Conservation (phyloP, 2,329 filamentous ascomycete species). For the Aspergillus sp. region DNA sequence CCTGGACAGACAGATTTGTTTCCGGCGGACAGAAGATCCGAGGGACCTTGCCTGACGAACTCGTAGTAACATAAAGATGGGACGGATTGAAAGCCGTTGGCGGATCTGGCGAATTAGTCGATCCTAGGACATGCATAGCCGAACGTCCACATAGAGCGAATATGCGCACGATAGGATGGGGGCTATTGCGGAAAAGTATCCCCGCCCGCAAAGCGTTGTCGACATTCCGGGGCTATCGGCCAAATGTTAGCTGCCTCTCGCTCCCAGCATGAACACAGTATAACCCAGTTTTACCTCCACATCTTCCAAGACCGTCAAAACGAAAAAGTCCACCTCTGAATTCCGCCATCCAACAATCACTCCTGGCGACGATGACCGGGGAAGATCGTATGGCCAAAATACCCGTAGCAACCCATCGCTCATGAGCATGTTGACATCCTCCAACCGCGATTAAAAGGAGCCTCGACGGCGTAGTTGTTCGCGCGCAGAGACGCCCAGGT, state of each 20-base stretch:
- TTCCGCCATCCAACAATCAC: slow-evolving; percentile 96
- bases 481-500: slow-evolving; percentile 83
- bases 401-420: slow-evolving; percentile 90
- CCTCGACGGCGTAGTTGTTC: slow-evolving; percentile 93
- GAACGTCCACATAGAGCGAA: slow-evolving; percentile 81
- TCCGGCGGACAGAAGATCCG: slow-evolving; percentile 68
- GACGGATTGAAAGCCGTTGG: slow-evolving; percentile 62
- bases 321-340: slow-evolving; percentile 84
- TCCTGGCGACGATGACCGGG: slow-evolving; percentile 70
- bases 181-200: slow-evolving; percentile 78
- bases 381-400: slow-evolving; percentile 93
- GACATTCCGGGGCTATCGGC: slow-evolving; percentile 68
- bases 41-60: slow-evolving; percentile 59
- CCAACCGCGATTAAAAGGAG: slow-evolving; percentile 69
- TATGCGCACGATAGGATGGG: slow-evolving; percentile 76
- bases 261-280: background rate
- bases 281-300: slow-evolving; percentile 68
- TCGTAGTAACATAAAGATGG: slow-evolving; percentile 65
- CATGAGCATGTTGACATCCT: slow-evolving; percentile 64
- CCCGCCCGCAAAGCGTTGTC: slow-evolving; percentile 84
- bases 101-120: slow-evolving; percentile 65
- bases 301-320: slow-evolving; percentile 84
- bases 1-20: slow-evolving; percentile 73
- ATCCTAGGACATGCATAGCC: slow-evolving; percentile 81
- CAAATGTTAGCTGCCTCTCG: background rate